Conservation (phyloP, 768 basidiomycete genomes). For the Phanerochaete carnosa region DNA sequence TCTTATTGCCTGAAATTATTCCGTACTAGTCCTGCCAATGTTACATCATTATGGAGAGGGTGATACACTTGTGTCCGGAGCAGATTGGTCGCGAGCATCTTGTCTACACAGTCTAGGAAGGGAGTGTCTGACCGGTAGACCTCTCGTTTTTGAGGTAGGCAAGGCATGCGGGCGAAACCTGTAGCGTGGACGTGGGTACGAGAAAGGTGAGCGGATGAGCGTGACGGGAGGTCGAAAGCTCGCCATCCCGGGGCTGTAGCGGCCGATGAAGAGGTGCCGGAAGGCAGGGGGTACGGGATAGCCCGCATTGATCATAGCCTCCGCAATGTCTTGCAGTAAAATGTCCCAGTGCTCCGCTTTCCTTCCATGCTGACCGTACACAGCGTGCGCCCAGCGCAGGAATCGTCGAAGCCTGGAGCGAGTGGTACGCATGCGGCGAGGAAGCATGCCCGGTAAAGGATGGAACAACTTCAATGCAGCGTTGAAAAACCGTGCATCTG, state of each 20-base stretch:
- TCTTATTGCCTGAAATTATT: neutral
- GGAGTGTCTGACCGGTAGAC: constrained; percentile 29
- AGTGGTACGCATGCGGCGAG: constrained; percentile 10
- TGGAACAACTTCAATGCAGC: constrained; percentile 45
- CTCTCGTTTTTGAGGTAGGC: constrained; percentile 28
- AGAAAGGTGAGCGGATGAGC: neutral
- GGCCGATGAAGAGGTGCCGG: constrained; percentile 37
- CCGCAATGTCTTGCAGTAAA: constrained; percentile 33
- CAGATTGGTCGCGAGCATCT: constrained; percentile 18
- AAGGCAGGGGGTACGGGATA: constrained; percentile 38
- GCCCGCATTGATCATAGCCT: constrained; percentile 38
- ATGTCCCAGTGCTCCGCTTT: constrained; percentile 28
- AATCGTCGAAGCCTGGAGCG: constrained; percentile 22
- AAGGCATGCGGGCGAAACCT: constrained; percentile 20
- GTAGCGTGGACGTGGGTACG: neutral
- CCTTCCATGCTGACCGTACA: constrained; percentile 27
- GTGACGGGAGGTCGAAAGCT: neutral
- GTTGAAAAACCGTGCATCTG: constrained; percentile 71
- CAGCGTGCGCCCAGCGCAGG: constrained; percentile 23
- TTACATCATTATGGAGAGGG: neutral
- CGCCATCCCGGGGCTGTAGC: constrained; percentile 4
- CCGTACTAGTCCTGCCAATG: neutral
- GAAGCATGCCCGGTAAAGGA: constrained; percentile 9
- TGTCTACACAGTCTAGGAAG: constrained; percentile 10
- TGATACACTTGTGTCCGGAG: neutral